Evolutionary conservation across 768 basidiomycete species (phyloP).

Genomic region (Fomitopsis serialis): DNA sequence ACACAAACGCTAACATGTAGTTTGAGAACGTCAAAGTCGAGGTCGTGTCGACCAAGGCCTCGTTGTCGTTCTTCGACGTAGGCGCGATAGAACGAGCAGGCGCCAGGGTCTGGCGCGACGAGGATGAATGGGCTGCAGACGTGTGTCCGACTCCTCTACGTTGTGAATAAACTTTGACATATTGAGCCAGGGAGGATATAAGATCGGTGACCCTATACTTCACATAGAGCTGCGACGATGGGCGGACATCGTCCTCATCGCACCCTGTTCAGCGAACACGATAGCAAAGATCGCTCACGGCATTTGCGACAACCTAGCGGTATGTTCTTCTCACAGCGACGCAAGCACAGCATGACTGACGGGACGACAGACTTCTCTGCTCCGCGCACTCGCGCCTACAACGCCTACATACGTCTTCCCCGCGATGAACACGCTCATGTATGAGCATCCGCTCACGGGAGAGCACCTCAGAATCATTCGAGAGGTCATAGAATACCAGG

Average conservation of each 20-base stretch:
- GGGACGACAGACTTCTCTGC: slow-evolving; percentile 59
- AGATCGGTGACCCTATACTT: slow-evolving; percentile 86
- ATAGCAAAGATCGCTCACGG: slow-evolving; percentile 90
- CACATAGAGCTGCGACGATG: slow-evolving; percentile 93
- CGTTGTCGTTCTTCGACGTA: slow-evolving; percentile 70
- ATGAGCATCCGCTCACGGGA: slow-evolving; percentile 85
- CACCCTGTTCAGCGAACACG: slow-evolving; percentile 96
- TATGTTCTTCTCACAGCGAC: slow-evolving; percentile 20
- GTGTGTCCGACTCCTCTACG: slow-evolving; percentile 39
- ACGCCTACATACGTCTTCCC: slow-evolving; percentile 92
- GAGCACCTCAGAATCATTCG: slow-evolving; percentile 73
- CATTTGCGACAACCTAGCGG: slow-evolving; percentile 86
- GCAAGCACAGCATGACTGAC: neutral
- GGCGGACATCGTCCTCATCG: slow-evolving; percentile 94
- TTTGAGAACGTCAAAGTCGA: slow-evolving; percentile 72
- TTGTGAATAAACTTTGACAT: neutral
- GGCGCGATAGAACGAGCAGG: slow-evolving; percentile 45
- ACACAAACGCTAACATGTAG: slow-evolving; percentile 32
- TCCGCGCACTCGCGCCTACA: slow-evolving; percentile 76
- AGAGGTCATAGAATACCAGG: slow-evolving; percentile 72
- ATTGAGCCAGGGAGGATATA: slow-evolving; percentile 54
- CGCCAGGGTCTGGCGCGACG: slow-evolving; percentile 78
- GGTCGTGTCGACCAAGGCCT: slow-evolving; percentile 75
- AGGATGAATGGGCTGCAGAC: slow-evolving; percentile 75
- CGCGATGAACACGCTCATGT: slow-evolving; percentile 99